Evolutionary conservation across 1,139 yeast genomes (phyloP).

Genomic region (Nematodospora anomalae): DNA sequence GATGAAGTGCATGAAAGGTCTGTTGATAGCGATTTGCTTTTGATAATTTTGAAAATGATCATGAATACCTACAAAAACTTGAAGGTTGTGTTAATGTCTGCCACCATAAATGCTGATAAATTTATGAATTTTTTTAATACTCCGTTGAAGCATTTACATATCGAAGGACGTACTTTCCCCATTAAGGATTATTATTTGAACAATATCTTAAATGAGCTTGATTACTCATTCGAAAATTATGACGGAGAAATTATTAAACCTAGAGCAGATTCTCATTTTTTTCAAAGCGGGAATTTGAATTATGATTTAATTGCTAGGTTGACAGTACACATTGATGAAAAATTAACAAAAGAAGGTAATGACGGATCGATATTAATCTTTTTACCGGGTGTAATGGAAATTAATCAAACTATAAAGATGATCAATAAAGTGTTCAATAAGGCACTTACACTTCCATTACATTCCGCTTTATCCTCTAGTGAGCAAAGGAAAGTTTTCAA

Average conservation of each 20-base stretch:
- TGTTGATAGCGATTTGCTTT: slow-evolving; percentile 81
- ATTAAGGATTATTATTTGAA: slow-evolving; percentile 75
- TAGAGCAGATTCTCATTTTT: slow-evolving; percentile 61
- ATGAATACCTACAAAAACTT: slow-evolving; percentile 48
- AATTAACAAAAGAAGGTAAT: slow-evolving; percentile 39
- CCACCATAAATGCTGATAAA: slow-evolving; percentile 77
- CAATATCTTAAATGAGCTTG: slow-evolving; percentile 52
- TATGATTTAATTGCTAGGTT: slow-evolving; percentile 66
- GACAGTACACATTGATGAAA: slow-evolving; percentile 52
- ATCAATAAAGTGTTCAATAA: slow-evolving; percentile 23
- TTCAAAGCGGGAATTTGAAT: slow-evolving; percentile 65
- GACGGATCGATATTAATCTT: slow-evolving; percentile 81
- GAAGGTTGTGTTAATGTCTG: slow-evolving; percentile 86
- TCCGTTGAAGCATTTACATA: slow-evolving; percentile 61
- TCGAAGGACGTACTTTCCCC: slow-evolving; percentile 93
- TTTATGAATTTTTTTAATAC: slow-evolving; percentile 63
- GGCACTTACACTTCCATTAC: slow-evolving; percentile 69
- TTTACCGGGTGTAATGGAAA: slow-evolving; percentile 90
- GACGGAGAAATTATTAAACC: slow-evolving; percentile 52
- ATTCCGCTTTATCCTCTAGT: slow-evolving; percentile 80
- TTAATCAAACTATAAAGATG: slow-evolving; percentile 46
- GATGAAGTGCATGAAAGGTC: slow-evolving; percentile 98
- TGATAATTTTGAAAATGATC: slow-evolving; percentile 71
- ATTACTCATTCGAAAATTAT: slow-evolving; percentile 50
- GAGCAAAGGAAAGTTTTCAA: slow-evolving; percentile 79